Evolutionary conservation across 768 basidiomycete species (phyloP), one percentile per base, ranked within the genome.

Genomic region (Mycena albidolilacea): DNA sequence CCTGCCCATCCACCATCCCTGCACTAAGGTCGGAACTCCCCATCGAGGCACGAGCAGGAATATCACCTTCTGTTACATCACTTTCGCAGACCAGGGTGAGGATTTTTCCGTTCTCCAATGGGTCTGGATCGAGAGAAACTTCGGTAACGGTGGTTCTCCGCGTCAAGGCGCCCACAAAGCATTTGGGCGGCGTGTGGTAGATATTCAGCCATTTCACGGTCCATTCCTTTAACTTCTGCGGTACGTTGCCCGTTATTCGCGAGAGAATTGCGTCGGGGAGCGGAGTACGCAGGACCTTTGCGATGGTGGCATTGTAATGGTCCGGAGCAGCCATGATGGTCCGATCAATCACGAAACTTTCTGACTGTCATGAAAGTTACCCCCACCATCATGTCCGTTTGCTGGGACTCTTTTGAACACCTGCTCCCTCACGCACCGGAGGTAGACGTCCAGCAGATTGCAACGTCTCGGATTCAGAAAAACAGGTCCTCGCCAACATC

Each of bases 1-100:
- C 87, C 7, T 52, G 61, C 8, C 61, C 44, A 58, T 85, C 84
- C 50, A 88, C 77, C 85, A 88, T 87, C 46, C 89, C 88, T 89
- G 67, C 9, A 38, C 21, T n/a, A 64, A 62, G 37, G 60, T 17
- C 37, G 61, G 39, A 74, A 52, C 1, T 12, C 10, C 50, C 12
- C 2, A 17, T 17, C 30, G 30, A 17, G 57, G 15, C 60, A 44
- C 7, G 30, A n/a, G 21, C 8, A 30, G 52, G 30, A 76, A 80
- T 55, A 15, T 3, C 67, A 89, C 89, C 88, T 80, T 84, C 79
- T 0, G 81, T 85, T 62, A 88, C 87, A 12, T 82, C 81, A 64
- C 84, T 78, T 75, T 89, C 86, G 55, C 82, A 80, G 5, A 84
- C 81, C 58, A 87, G 81, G 55, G 73, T 70, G 14, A 83, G 72